phyloP scores from a whole-genome alignment of 345 rosid genomes.

The Acer saccharum region DNA sequence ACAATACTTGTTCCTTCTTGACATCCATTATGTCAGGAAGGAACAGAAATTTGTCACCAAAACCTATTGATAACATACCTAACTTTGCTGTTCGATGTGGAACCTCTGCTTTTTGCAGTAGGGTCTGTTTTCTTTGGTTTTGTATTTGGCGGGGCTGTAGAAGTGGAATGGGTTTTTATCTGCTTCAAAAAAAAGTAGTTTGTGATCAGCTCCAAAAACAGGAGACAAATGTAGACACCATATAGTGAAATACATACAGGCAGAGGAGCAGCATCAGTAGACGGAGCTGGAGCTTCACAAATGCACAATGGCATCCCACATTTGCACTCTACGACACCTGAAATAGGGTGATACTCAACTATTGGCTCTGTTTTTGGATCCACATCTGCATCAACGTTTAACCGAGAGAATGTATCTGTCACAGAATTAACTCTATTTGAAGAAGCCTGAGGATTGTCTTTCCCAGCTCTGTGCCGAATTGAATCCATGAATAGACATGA shows the following conservation, averaged over 20 bases:
- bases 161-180: slow-evolving; percentile 36
- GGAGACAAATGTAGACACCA: background rate
- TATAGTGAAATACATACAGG: slow-evolving; percentile 34
- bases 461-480: slow-evolving; percentile 43
- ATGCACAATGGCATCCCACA: slow-evolving; percentile 98
- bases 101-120: slow-evolving; percentile 49
- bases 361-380: slow-evolving; percentile 37
- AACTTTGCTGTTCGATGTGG: slow-evolving; percentile 58
- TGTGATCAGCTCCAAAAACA: background rate
- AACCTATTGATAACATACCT: slow-evolving; percentile 38
- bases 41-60: background rate
- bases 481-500: slow-evolving; percentile 7
- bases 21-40: background rate
- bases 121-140: slow-evolving; percentile 55
- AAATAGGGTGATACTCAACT: slow-evolving; percentile 27
- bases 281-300: slow-evolving; percentile 63
- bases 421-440: slow-evolving; percentile 41
- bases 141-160: slow-evolving; percentile 37
- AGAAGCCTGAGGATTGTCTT: slow-evolving; percentile 36
- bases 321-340: slow-evolving; percentile 60
- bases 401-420: slow-evolving; percentile 50
- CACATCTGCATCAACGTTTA: slow-evolving; percentile 48
- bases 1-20: too few relatives aligned
- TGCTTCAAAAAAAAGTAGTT: slow-evolving; percentile 24
- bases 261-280: slow-evolving; percentile 30